Evolutionary conservation across 2,329 filamentous ascomycete genomes (phyloP).

Genomic region (Plenodomus lindquistii): DNA sequence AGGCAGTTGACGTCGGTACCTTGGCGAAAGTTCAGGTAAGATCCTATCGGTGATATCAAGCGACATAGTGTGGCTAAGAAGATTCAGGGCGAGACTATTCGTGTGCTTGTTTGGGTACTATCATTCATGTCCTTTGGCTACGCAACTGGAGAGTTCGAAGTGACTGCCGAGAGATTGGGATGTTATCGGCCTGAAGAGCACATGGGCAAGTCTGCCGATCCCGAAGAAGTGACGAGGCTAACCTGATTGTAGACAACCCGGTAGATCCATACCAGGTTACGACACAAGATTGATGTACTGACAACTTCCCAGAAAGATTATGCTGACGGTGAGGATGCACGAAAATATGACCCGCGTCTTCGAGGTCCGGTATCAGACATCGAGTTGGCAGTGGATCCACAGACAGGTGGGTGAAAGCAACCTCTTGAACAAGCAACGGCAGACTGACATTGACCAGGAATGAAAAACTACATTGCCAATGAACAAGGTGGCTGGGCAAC

Average conservation of each 20-base stretch:
- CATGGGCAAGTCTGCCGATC: constrained; percentile 22
- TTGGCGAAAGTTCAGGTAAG: constrained; percentile 54
- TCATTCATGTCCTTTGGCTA: constrained; percentile 62
- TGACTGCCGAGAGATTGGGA: constrained; percentile 57
- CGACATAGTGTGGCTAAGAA: constrained; percentile 20
- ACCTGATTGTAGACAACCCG: constrained; percentile 31
- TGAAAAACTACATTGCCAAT: constrained; percentile 99
- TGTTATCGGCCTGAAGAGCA: constrained; percentile 57
- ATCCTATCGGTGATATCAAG: not conserved
- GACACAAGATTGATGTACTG: constrained; percentile 1
- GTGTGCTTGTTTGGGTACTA: constrained; percentile 59
- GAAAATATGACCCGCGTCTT: constrained; percentile 77
- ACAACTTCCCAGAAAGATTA: constrained; percentile 38
- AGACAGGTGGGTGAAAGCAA: constrained; percentile 30
- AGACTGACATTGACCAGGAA: constrained; percentile 42
- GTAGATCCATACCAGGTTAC: constrained; percentile 1
- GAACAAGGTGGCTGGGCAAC: constrained; percentile 87
- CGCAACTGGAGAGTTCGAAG: constrained; percentile 61
- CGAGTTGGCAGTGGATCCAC: constrained; percentile 52
- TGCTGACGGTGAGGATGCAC: constrained; percentile 75
- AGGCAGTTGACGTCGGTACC: constrained; percentile 60
- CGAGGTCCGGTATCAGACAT: constrained; percentile 69
- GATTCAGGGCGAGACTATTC: constrained; percentile 53
- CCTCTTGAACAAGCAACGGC: not conserved
- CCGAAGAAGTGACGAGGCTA: not conserved